Evolutionary conservation across 2,329 filamentous ascomycete genomes (phyloP).

Genomic region (Colletotrichum destructivum): DNA sequence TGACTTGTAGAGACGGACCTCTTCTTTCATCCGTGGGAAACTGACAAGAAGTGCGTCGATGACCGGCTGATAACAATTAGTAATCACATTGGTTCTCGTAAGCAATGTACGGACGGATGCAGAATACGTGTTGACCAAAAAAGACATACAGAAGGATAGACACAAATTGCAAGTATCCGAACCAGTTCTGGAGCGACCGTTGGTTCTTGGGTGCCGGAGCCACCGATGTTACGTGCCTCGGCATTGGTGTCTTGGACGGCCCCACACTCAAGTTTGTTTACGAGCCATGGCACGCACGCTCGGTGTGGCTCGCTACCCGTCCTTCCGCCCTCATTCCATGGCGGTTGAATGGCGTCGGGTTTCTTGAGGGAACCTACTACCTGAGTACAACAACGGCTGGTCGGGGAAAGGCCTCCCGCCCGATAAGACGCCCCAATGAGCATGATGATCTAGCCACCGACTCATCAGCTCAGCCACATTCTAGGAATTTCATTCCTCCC

Average conservation of each 20-base stretch:
- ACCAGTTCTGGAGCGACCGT: not conserved
- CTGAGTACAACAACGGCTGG: not conserved
- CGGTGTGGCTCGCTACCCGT: not conserved
- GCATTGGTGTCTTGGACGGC: slow-evolving; percentile 4
- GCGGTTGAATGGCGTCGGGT: not conserved
- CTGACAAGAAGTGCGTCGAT: not conserved
- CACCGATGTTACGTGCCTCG: slow-evolving; percentile 24
- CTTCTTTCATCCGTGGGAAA: not conserved
- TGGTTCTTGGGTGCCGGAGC: slow-evolving; percentile 22
- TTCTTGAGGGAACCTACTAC: not conserved
- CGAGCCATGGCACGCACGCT: not conserved
- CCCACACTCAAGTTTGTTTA: slow-evolving; percentile 14
- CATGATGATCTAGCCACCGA: not conserved
- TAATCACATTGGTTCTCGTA: not conserved
- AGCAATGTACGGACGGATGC: not conserved
- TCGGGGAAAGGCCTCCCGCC: not conserved
- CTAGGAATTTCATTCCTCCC: not conserved
- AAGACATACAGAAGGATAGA: not conserved
- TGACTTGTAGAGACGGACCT: not conserved
- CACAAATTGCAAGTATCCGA: not conserved
- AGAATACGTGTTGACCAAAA: not conserved
- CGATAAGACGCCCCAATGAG: not conserved
- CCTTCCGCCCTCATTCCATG: not conserved
- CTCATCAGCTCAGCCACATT: slow-evolving; percentile 4
- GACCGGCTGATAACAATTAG: not conserved